A percentile compares a stretch with the other conserved stretches of the same genome.
Conservation (phyloP, 495 filamentous ascomycete species). For the Penicillium soppii region DNA sequence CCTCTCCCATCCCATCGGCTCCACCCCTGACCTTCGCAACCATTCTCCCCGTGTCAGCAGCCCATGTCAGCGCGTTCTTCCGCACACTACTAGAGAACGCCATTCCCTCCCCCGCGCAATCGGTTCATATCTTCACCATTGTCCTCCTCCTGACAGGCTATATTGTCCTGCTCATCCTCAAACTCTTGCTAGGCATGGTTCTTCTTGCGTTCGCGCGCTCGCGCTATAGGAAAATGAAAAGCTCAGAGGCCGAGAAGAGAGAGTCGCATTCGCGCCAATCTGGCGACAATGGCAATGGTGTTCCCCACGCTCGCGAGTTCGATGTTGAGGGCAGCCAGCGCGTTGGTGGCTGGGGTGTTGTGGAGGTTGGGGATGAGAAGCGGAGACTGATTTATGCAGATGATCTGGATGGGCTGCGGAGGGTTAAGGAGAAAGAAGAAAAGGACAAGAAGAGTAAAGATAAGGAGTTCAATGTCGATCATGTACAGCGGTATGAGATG, state of each 20-base stretch:
- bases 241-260: constrained; percentile 53
- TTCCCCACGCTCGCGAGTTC: constrained; percentile 40
- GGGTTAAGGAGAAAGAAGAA: constrained; percentile 70
- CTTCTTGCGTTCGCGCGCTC: constrained; percentile 71
- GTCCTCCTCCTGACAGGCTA: constrained; percentile 75
- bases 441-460: constrained; percentile 55
- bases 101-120: constrained; percentile 46
- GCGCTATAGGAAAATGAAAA: constrained; percentile 79
- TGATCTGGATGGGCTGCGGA: constrained; percentile 68
- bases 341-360: constrained; percentile 76
- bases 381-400: constrained; percentile 84
- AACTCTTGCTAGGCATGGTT: constrained; percentile 80
- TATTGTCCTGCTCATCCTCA: constrained; percentile 72
- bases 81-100: constrained; percentile 41
- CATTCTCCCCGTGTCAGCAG: constrained; percentile 35
- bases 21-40: constrained; percentile 39
- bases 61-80: constrained; percentile 37
- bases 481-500: constrained; percentile 87
- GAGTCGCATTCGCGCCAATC: constrained; percentile 6
- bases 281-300: background rate
- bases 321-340: constrained; percentile 69
- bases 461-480: constrained; percentile 57
- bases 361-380: constrained; percentile 88
- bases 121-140: constrained; percentile 59
- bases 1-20: constrained; percentile 28